Evolutionary conservation across 1,284 basidiomycete species (phyloP), one percentile per base, ranked within the genome.

Genomic region (Cutaneotrichosporon mucoides): DNA sequence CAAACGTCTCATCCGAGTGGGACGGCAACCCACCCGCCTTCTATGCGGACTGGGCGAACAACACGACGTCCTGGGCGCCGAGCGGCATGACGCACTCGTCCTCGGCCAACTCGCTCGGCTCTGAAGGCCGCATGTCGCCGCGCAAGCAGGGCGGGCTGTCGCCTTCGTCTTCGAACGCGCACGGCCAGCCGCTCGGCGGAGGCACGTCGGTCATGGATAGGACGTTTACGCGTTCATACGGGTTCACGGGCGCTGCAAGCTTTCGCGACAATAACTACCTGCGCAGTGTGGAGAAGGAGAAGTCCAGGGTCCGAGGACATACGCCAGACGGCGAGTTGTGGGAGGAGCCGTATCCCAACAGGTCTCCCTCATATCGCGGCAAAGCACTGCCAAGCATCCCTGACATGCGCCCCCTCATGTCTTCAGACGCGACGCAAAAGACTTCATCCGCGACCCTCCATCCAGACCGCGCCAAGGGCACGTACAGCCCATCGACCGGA

Each of bases 191-290:
- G 5, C 37, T 51, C 12, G 49, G 38, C 3, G 15, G 7, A 8
- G 38, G 50, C 33, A 16, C 44, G 11, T 56, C 54, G 9, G 38
- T 50, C 50, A 49, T 48, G 40, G 61, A 59, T 5, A 43, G 46
- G 15, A 41, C 37, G 38, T 37, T 47, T 10, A 65, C 63, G 8
- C 70, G 68, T 52, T 74, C 72, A 12, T 72, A 75, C 55, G 75
- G 73, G 8, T 75, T 76, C 58, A 69, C 72, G n/a, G 68, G 71
- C 12, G 65, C 66, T 34, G 61, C 64, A 34, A 56, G 61, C n/a
- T 64, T 72, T 60, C 60, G 72, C 36, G 75, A 76, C 46, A 67
- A 62, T 46, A 70, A 72, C 42, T 73, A 75, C 50, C 65, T 76
- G 5, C 58, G 71, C 10, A 60, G 57, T 36, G 63, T 70, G 16